phyloP scores from a whole-genome alignment of 768 basidiomycete species.

The Myochromella boudieri region DNA sequence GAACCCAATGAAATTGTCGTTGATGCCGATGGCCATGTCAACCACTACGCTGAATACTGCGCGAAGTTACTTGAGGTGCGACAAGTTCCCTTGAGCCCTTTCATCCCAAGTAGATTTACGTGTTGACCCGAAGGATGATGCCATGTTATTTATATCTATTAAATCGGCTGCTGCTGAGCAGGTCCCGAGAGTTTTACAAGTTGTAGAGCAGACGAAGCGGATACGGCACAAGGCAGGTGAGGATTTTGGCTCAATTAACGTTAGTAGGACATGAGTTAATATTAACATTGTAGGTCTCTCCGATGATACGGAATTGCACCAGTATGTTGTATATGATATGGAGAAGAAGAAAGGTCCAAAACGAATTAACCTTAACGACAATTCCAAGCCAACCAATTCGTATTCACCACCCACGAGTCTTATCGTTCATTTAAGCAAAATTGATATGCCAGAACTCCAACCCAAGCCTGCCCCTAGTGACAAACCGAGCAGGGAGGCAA shows the following conservation, averaged over 20 bases:
- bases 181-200: slow-evolving; percentile 77
- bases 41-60: slow-evolving; percentile 73
- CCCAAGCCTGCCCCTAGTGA: slow-evolving; percentile 39
- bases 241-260: slow-evolving; percentile 11
- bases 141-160: slow-evolving; percentile 77
- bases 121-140: slow-evolving; percentile 55
- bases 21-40: slow-evolving; percentile 58
- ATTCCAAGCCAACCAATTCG: slow-evolving; percentile 35
- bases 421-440: slow-evolving; percentile 79
- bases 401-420: slow-evolving; percentile 72
- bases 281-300: slow-evolving; percentile 32
- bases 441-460: slow-evolving; percentile 80
- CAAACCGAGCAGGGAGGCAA: slow-evolving; percentile 26
- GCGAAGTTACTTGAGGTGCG: slow-evolving; percentile 59
- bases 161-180: slow-evolving; percentile 60
- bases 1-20: slow-evolving; percentile 77
- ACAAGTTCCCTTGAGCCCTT: background rate
- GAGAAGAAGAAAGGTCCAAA: slow-evolving; percentile 52
- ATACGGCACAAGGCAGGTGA: slow-evolving; percentile 71
- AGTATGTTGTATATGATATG: slow-evolving; percentile 76
- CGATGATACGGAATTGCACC: slow-evolving; percentile 64
- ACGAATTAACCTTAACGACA: slow-evolving; percentile 69
- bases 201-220: slow-evolving; percentile 81
- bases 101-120: background rate
- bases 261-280: background rate